Base-by-base conservation (phyloP, 1,284 basidiomycete species). In the Ceratobasidium sp. region DNA sequence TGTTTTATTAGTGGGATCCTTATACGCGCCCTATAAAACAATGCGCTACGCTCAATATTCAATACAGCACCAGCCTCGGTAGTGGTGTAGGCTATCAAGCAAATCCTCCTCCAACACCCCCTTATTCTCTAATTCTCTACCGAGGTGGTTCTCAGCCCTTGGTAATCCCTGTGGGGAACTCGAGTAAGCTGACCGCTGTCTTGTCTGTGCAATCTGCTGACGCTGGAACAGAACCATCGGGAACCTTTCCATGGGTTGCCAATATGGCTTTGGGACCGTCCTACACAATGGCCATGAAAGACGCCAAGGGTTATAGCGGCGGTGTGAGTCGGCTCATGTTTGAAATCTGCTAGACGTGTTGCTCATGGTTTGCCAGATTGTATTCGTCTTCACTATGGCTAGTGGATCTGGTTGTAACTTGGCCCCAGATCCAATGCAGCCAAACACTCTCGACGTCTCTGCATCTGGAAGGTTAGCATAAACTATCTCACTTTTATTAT, bases 271-370 rank as follows among this genome's bases (percentile, higher is more conserved):
- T 74, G 13, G 70, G 70, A 7, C 44, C 59, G 15, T 28, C 40
- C 5, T 74, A 61, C 48, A 59, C 57, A 20, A 59, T 74, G 56
- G 61, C 70, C 15, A 74, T 74, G 70, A 62, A 50, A 17, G 70
- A 74, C 28, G 33, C 70, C 10, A 42, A 64, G 20, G 52, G 52
- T 0, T 74, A 64, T 23, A 62, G 40, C 12, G 70, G 70, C n/a
- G 70, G 70, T 6, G 69, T 71, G 46, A 61, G 48, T 52, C 13
- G 20, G 46, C n/a, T 20, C 23, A 44, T 13, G 17, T 26, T n/a
- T 40, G 23, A 66, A 48, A 23, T 12, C 5, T 10, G 42, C 9
- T 44, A 23, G 17, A 20, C 13, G 15, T 40, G 6, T 6, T 44
- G 64, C 46, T 66, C 15, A 46, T 23, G 12, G n/a, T 17, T 28